These are phyloP conservation scores for Isabelozyma pseudorhagii DNA, from an alignment of 805 yeast species.

Conservation along the genomic window DNA sequence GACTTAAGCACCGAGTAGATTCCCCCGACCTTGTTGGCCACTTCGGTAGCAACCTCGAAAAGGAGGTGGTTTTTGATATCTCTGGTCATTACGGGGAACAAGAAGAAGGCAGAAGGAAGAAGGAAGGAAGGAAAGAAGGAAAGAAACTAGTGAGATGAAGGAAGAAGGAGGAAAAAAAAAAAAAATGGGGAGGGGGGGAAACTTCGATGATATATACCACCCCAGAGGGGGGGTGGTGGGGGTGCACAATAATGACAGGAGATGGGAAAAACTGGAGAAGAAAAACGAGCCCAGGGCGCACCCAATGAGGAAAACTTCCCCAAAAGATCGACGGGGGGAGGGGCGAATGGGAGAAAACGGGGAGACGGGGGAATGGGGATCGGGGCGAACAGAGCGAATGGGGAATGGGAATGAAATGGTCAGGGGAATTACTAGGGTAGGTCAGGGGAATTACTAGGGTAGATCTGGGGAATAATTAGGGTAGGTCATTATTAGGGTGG, in stretches of 20 bases:
- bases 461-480: not conserved
- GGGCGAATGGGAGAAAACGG: not conserved
- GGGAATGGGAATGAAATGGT: not conserved
- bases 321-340: not conserved
- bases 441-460: not conserved
- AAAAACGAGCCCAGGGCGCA: too few species aligned
- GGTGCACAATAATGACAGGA: too few species aligned
- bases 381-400: not conserved
- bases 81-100: conserved; percentile 52
- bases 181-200: too few species aligned
- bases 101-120: too few species aligned
- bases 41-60: conserved; percentile 95
- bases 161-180: too few species aligned
- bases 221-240: too few species aligned
- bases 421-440: not conserved
- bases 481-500: too few species aligned
- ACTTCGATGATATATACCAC: not conserved
- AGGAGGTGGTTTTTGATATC: conserved; percentile 84
- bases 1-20: conserved; percentile 95
- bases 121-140: too few species aligned
- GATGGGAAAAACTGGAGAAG: too few species aligned
- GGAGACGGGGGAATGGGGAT: not conserved
- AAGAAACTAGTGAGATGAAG: too few species aligned
- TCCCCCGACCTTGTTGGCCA: conserved; percentile 97
- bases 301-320: too few species aligned